phyloP scores from a whole-genome alignment of 2,329 filamentous ascomycete genomes.

The Raffaelea arxii region DNA sequence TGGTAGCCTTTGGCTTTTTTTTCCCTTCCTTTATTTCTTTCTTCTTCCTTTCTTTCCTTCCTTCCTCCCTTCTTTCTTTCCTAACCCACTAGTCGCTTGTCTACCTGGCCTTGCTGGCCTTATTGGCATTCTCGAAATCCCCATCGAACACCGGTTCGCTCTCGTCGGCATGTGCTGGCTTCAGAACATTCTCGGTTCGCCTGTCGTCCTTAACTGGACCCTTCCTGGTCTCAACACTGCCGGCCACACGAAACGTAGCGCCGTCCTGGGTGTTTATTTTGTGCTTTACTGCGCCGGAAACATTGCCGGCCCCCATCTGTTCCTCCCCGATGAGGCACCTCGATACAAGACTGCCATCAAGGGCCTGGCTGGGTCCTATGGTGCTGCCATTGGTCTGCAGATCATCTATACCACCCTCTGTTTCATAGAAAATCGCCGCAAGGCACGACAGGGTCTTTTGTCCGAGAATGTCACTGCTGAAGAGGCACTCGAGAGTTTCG shows the following conservation, averaged over 20 bases:
- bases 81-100: conserved; percentile 9
- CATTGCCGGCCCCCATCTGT: conserved; percentile 12
- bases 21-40: not conserved
- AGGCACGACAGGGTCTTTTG: conserved; percentile 6
- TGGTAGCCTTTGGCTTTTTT: not conserved
- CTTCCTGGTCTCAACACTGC: conserved; percentile 34
- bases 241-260: conserved; percentile 41
- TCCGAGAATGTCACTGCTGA: conserved; percentile 2
- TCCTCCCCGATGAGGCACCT: conserved; percentile 8
- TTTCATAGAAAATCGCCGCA: conserved; percentile 8
- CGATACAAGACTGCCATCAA: conserved; percentile 12
- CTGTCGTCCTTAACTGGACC: conserved; percentile 42
- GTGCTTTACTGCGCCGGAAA: conserved; percentile 11
- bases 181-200: conserved; percentile 37
- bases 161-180: conserved; percentile 44
- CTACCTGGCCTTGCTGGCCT: conserved; percentile 30
- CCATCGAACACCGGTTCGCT: conserved; percentile 32
- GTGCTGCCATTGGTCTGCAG: conserved; percentile 9
- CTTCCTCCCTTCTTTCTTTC: too few species aligned
- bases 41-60: not conserved
- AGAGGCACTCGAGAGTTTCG: conserved; percentile 9
- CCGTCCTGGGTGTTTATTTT: conserved; percentile 37
- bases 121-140: conserved; percentile 38
- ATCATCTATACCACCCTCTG: conserved; percentile 9
- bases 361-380: conserved; percentile 10